Conservation (phyloP, 2,329 filamentous ascomycete genomes). For the Shiraia bambusicola region DNA sequence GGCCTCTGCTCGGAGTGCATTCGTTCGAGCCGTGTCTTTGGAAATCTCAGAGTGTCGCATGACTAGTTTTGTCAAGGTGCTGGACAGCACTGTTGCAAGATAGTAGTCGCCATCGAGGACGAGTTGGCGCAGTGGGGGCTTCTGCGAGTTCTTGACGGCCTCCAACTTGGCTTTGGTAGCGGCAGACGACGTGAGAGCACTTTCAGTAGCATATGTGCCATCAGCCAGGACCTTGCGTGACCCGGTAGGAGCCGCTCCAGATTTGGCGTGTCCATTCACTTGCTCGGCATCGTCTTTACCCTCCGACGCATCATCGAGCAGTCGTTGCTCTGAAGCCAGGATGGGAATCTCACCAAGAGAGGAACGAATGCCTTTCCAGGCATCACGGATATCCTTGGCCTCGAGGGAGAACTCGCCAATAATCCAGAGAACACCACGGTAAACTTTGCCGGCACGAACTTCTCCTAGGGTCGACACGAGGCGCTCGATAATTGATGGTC, state of each 20-base stretch:
- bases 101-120: constrained; percentile 98
- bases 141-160: constrained; percentile 94
- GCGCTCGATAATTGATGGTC: constrained; percentile 82
- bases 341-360: constrained; percentile 97
- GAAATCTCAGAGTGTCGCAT: constrained; percentile 97
- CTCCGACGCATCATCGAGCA: constrained; percentile 75
- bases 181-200: constrained; percentile 88
- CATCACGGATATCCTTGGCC: constrained; percentile 89
- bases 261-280: constrained; percentile 77
- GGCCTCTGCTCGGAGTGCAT: constrained; percentile 90
- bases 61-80: constrained; percentile 93
- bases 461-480: constrained; percentile 88
- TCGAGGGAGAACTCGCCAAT: constrained; percentile 96
- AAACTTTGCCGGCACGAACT: constrained; percentile 95
- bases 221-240: constrained; percentile 92
- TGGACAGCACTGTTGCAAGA: constrained; percentile 89
- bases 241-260: constrained; percentile 69
- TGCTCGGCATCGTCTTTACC: constrained; percentile 65
- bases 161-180: constrained; percentile 87
- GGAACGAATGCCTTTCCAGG: constrained; percentile 92
- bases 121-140: constrained; percentile 85
- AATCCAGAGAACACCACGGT: constrained; percentile 95
- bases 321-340: constrained; percentile 86
- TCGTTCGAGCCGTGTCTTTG: constrained; percentile 79
- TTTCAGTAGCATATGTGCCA: constrained; percentile 96